Evolutionary conservation across 805 yeast genomes (phyloP).

Genomic region (Wickerhamomyces subpelliculosus): DNA sequence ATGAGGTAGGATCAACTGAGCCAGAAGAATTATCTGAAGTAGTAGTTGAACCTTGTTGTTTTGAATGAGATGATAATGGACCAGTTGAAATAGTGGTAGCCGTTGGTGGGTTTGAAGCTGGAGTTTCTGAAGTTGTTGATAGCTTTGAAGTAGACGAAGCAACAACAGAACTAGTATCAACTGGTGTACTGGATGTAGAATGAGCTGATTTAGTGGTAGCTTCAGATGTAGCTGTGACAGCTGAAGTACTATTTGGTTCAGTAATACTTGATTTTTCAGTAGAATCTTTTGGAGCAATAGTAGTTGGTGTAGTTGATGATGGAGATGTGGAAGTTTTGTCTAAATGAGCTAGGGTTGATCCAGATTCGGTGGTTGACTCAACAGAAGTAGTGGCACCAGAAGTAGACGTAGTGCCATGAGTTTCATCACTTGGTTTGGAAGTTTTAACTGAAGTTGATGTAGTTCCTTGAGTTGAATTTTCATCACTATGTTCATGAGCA

Average conservation of each 20-base stretch:
- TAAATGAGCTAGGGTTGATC: conserved; percentile 10
- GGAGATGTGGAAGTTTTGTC: conserved; percentile 4
- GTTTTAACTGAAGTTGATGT: conserved; percentile 7
- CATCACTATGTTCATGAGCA: conserved; percentile 1
- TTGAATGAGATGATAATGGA: not conserved
- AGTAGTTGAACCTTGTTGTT: not conserved
- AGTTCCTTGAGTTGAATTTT: not conserved
- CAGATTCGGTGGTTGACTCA: not conserved
- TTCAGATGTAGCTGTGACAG: not conserved
- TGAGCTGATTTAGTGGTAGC: not conserved
- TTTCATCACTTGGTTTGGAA: no score
- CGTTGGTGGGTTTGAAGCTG: not conserved
- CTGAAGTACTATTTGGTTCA: not conserved
- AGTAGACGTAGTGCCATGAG: no score
- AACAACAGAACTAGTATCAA: not conserved
- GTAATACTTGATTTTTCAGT: not conserved
- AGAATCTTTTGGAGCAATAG: not conserved
- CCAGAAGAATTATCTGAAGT: not conserved
- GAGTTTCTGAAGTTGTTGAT: not conserved
- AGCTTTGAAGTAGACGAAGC: not conserved
- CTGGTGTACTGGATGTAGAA: not conserved
- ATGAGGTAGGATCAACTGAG: no score
- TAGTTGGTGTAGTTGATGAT: not conserved
- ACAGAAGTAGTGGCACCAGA: not conserved
- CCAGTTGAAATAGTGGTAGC: not conserved